phyloP scores from a whole-genome alignment of 768 basidiomycete species.

The Lyophyllum shimeji region DNA sequence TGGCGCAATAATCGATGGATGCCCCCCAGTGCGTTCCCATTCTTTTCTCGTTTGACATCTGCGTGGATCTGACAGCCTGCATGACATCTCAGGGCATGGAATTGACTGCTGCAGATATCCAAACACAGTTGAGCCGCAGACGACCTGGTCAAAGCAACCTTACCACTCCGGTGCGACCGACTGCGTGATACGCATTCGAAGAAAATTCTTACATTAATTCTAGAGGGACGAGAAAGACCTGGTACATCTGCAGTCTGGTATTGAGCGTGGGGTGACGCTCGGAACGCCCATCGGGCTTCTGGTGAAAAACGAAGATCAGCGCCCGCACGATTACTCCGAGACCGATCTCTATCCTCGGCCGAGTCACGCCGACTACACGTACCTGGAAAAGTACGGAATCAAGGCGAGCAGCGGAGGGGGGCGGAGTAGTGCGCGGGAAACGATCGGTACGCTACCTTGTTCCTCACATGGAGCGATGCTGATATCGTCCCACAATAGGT shows the following conservation, averaged over 20 bases:
- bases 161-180: constrained; percentile 80
- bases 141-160: constrained; percentile 95
- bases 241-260: constrained; percentile 90
- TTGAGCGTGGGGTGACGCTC: constrained; percentile 91
- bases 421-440: constrained; percentile 92
- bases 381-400: constrained; percentile 94
- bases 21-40: constrained; percentile 74
- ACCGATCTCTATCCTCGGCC: constrained; percentile 97
- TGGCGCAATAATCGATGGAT: constrained; percentile 96
- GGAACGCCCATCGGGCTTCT: constrained; percentile 98
- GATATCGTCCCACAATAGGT: constrained; percentile 40
- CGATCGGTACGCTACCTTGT: constrained; percentile 62
- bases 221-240: constrained; percentile 95
- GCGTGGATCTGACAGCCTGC: constrained; percentile 2
- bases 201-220: constrained; percentile 3
- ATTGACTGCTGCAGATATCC: constrained; percentile 81
- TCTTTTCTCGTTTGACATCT: constrained; percentile 2
- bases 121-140: constrained; percentile 86
- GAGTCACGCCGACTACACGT: constrained; percentile 97
- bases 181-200: background rate
- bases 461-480: background rate
- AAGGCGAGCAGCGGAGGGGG: constrained; percentile 98
- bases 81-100: constrained; percentile 80
- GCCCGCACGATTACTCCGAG: constrained; percentile 98
- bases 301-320: constrained; percentile 96